Evolutionary conservation across 1,139 yeast species (phyloP), one percentile per base, ranked within the genome.

Genomic region (Nakaseomyces delphensis): DNA sequence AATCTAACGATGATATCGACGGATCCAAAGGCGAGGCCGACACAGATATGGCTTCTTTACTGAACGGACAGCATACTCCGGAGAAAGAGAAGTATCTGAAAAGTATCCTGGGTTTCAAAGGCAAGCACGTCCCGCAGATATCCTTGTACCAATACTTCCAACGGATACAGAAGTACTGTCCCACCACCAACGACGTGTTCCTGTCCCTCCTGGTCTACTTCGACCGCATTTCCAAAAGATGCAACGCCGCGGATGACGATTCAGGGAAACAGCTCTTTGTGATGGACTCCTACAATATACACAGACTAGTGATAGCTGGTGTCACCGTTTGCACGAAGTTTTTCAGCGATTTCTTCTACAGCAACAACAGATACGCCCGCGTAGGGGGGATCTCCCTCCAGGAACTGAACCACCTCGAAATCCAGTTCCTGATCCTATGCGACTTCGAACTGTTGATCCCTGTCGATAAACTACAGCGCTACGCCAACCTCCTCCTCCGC

Each of bases 301-400:
- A 91, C 65, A 73, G 99, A 48, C 72, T 91, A 47, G 85, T 91
- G 43, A 91, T 91, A 38, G 84, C 95, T n/a, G 98, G 97, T 8
- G 83, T 93, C 44, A 91, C 98, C 0, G 97, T 91, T 18, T 86
- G 95, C 19, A 83, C 95, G 36, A 91, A 91, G 66, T 93, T 91
- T 63, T 89, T 89, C 63, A 82, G 94, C 53, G 99, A 91, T 65
- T 87, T 91, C 42, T 93, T 91, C 61, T 91, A 93, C 71, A 91
- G 93, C 59, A 91, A 93, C 64, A 80, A 94, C 43, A 75, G 99
- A 50, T 91, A 93, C 62, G 97, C 98, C 19, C 86, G 91, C 63
- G 97, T 91, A 33, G 98, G 99, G 7, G 99, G 99, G 1, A 72
- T 91, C 45, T 96, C 97, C 7, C 73, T 89, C 45, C 96, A 87